Conservation (phyloP, 2,329 filamentous ascomycete species). For the Cylindrodendrum hubeiense region DNA sequence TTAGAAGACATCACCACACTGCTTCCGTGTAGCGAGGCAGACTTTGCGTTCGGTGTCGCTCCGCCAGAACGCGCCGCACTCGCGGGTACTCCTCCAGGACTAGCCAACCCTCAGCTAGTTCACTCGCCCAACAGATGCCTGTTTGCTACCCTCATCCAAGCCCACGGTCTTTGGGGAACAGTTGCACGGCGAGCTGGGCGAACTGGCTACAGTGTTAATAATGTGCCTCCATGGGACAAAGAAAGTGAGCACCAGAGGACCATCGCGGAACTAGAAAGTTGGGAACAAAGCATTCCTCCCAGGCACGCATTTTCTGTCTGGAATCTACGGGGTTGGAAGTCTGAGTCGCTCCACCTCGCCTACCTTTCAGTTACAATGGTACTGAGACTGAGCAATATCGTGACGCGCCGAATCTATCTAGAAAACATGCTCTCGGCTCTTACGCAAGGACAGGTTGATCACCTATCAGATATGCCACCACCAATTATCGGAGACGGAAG, state of each 20-base stretch:
- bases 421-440: slow-evolving; percentile 44
- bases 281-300: slow-evolving; percentile 47
- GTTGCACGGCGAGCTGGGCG: slow-evolving; percentile 47
- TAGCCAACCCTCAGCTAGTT: slow-evolving; percentile 39
- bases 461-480: slow-evolving; percentile 12
- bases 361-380: slow-evolving; percentile 53
- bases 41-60: slow-evolving; percentile 51
- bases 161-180: slow-evolving; percentile 53
- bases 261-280: slow-evolving; percentile 36
- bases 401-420: slow-evolving; percentile 49
- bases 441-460: neutral
- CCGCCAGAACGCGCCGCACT: slow-evolving; percentile 48
- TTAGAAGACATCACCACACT: slow-evolving; percentile 51
- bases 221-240: slow-evolving; percentile 39
- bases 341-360: slow-evolving; percentile 51
- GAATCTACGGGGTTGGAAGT: slow-evolving; percentile 52
- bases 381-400: slow-evolving; percentile 51
- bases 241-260: slow-evolving; percentile 44
- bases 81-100: slow-evolving; percentile 46
- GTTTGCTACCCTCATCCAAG: slow-evolving; percentile 53
- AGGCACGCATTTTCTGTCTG: slow-evolving; percentile 50
- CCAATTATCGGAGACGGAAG: neutral
- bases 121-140: slow-evolving; percentile 46
- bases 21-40: slow-evolving; percentile 52
- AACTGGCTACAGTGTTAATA: slow-evolving; percentile 19